phyloP scores from a whole-genome alignment of 225 moss, liverwort and hornwort genomes.

The Physcomitrium patens region DNA sequence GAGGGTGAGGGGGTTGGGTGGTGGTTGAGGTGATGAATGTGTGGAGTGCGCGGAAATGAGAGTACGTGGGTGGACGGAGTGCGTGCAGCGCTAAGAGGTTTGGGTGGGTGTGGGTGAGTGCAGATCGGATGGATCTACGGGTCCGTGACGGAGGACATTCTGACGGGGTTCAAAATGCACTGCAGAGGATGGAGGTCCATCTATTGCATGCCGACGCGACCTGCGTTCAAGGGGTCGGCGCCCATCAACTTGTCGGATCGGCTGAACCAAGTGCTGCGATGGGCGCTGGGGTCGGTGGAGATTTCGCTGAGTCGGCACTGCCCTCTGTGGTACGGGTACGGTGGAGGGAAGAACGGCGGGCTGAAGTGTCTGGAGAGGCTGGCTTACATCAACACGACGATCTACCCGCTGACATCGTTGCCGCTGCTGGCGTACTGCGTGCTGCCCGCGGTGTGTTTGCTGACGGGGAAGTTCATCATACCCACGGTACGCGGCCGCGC shows the following conservation, averaged over 20 bases:
- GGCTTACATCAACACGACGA: conserved; percentile 71
- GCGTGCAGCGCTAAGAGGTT: too few species aligned
- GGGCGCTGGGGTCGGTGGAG: conserved; percentile 76
- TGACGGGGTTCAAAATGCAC: conserved; percentile 84
- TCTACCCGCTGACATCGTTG: conserved; percentile 70
- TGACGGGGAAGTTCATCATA: conserved; percentile 73
- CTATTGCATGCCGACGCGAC: conserved; percentile 67
- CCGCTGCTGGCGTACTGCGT: conserved; percentile 76
- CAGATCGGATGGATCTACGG: conserved; percentile 88
- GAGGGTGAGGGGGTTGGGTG: too few species aligned
- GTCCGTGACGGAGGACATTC: conserved; percentile 78
- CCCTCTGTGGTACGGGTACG: conserved; percentile 75
- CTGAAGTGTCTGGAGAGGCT: conserved; percentile 71
- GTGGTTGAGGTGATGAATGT: too few species aligned
- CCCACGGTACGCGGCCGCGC: conserved; percentile 56
- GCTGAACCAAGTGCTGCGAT: conserved; percentile 73
- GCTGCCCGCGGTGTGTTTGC: conserved; percentile 74
- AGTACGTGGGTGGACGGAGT: too few species aligned
- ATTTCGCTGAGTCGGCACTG: conserved; percentile 74
- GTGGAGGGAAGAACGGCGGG: conserved; percentile 54
- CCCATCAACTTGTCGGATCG: conserved; percentile 78
- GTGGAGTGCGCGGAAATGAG: too few species aligned
- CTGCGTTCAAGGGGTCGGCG: conserved; percentile 81
- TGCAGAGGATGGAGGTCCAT: conserved; percentile 77
- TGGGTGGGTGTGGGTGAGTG: not conserved